Conservation (phyloP, 2,329 filamentous ascomycete species). For the Calonectria henricotiae region DNA sequence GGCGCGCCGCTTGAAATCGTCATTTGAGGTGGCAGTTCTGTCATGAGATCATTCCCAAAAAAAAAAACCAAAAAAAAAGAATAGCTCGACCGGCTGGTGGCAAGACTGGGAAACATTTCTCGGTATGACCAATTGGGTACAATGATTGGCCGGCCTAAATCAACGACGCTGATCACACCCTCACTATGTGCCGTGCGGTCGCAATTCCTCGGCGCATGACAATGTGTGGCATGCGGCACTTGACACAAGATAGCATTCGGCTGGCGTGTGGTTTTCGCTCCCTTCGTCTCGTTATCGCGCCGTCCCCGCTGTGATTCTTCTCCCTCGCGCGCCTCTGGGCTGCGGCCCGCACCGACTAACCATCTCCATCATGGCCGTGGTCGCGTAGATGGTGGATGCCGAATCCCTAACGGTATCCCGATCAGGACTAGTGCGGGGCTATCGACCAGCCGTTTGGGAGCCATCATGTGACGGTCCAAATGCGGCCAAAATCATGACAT, state of each 20-base stretch:
- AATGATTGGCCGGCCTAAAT: slow-evolving; percentile 45
- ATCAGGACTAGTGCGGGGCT: slow-evolving; percentile 39
- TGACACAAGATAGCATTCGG: slow-evolving; percentile 4
- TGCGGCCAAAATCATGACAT: slow-evolving; percentile 29
- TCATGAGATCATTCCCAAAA: slow-evolving; percentile 25
- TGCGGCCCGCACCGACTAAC: slow-evolving; percentile 29
- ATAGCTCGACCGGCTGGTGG: slow-evolving; percentile 22
- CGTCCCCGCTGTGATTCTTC: slow-evolving; percentile 11
- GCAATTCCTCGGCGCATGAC: slow-evolving; percentile 30
- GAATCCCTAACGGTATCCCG: slow-evolving; percentile 39
- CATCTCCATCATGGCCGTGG: slow-evolving; percentile 29
- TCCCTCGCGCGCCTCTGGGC: slow-evolving; percentile 26
- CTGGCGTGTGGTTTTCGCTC: neutral
- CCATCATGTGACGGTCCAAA: slow-evolving; percentile 36
- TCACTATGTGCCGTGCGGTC: slow-evolving; percentile 16
- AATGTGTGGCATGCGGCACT: slow-evolving; percentile 18
- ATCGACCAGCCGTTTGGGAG: slow-evolving; percentile 28
- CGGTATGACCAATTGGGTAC: slow-evolving; percentile 43
- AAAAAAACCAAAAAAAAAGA: neutral
- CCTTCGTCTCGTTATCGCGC: slow-evolving; percentile 40
- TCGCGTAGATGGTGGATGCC: slow-evolving; percentile 28
- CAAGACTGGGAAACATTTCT: slow-evolving; percentile 23
- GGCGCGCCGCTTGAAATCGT: slow-evolving; percentile 23
- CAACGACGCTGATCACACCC: slow-evolving; percentile 8
- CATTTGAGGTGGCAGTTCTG: slow-evolving; percentile 23